Conservation (phyloP, 2,329 filamentous ascomycete species). For the Pseudocercospora macadamiae region DNA sequence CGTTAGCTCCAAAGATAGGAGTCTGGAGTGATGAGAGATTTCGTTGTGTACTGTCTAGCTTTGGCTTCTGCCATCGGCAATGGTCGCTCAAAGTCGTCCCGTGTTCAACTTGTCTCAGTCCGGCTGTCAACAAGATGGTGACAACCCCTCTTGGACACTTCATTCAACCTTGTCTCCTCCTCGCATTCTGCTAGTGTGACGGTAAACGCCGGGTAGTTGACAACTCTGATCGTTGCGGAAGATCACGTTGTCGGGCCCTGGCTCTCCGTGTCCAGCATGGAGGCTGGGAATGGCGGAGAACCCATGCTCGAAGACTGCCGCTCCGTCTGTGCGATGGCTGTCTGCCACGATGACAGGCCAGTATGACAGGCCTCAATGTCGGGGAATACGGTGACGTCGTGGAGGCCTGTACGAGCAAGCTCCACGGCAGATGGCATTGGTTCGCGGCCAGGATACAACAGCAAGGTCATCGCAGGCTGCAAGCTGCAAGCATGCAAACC, state of each 20-base stretch:
- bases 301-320: slow-evolving; percentile 18
- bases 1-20: neutral
- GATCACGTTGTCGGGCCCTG: slow-evolving; percentile 3
- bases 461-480: neutral
- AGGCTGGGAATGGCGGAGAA: slow-evolving; percentile 19
- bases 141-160: neutral
- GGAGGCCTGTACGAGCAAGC: slow-evolving; percentile 4
- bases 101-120: neutral
- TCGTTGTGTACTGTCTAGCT: slow-evolving; percentile 1
- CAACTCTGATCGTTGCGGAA: slow-evolving; percentile 5
- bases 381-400: slow-evolving; percentile 15
- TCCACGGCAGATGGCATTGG: neutral
- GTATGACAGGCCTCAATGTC: slow-evolving; percentile 13
- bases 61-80: slow-evolving; percentile 9
- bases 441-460: neutral
- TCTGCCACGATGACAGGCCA: slow-evolving; percentile 2
- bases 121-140: neutral
- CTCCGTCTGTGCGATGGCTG: slow-evolving; percentile 20
- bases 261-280: slow-evolving; percentile 5
- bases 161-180: neutral
- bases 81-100: neutral
- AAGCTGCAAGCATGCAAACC: slow-evolving; percentile 1
- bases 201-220: slow-evolving; percentile 1
- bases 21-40: neutral
- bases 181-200: neutral